Percentiles rank a stretch among this genome's conserved stretches.
Conservation (phyloP, 371 early-diverging fungal genomes). For the Smittium mucronatum region DNA sequence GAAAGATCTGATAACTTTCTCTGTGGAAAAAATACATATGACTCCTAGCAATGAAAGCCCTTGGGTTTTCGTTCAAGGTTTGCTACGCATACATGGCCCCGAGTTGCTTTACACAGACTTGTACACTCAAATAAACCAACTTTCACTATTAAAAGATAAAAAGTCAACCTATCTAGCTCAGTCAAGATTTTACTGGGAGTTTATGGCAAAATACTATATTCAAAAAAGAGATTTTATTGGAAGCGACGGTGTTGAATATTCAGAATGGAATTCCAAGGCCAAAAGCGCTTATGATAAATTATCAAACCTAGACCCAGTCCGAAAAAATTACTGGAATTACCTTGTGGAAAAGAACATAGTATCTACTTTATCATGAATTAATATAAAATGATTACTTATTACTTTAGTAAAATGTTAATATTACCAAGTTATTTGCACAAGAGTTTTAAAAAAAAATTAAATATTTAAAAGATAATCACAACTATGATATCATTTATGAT, state of each 20-base stretch:
- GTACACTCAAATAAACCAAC: slow-evolving; percentile 14
- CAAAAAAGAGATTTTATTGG: neutral
- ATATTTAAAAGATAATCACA: too few species aligned
- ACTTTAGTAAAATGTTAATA: too few species aligned
- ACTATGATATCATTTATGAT: slow-evolving; percentile 8
- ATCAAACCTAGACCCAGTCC: neutral
- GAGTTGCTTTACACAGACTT: slow-evolving; percentile 17
- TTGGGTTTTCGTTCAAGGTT: slow-evolving; percentile 55
- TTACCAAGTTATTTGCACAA: too few species aligned
- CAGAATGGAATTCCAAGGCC: slow-evolving; percentile 20
- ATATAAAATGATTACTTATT: too few species aligned
- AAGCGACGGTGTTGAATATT: slow-evolving; percentile 19
- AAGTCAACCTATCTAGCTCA: slow-evolving; percentile 7
- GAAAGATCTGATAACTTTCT: neutral
- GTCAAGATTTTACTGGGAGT: slow-evolving; percentile 18
- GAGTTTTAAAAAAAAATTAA: too few species aligned
- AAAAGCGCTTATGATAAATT: slow-evolving; percentile 9
- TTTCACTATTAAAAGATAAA: slow-evolving; percentile 35
- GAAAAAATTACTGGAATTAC: slow-evolving; percentile 20
- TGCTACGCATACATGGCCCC: slow-evolving; percentile 18
- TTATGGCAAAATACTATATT: slow-evolving; percentile 20
- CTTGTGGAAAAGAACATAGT: neutral
- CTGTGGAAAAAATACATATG: slow-evolving; percentile 47
- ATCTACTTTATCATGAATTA: too few species aligned
- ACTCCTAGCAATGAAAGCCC: slow-evolving; percentile 84